Evolutionary conservation across 2,329 filamentous ascomycete species (phyloP), one percentile per base, ranked within the genome.

Genomic region (Chaetomium globosum): DNA sequence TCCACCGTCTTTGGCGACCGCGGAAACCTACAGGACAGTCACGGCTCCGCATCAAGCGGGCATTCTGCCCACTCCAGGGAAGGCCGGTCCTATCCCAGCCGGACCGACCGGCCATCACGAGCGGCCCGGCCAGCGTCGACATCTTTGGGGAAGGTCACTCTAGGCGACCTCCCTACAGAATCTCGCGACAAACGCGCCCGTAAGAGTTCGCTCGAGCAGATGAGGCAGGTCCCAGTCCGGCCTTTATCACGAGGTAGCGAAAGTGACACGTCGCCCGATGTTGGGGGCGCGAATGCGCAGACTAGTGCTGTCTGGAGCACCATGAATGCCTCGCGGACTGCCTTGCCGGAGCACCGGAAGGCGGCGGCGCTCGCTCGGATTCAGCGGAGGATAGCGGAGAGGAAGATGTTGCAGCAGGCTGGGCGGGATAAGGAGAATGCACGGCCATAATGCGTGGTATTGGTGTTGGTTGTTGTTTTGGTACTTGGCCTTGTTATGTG

Each of bases 301-400:
- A 67, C 62, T 43, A 75, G 74, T 51, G 67, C 70, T 33, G 72
- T 78, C 31, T 73, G 76, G 59, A 67, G 75, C 31, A 64, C 60
- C 7, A 76, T 73, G 26, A 81, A 80, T 59, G 74, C 77, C 5
- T 77, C 80, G 4, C 80, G 79, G 65, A 78, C 79, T 26, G 75
- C 74, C 2, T 71, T 87, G 13, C 78, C 84, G 9, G 80, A 82
- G 3, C 82, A 84, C 59, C 78, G 85, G 39, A 78, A 79, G 54
- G 81, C 83, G 7, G 84, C 84, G 1, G 85, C 83, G 12, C 77
- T 85, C 59, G 85, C 83, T 51, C 77, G 84, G 8, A 80, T 87
- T 16, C 81, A 85, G 73, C 79, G 81, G 73, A 80, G 83, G 71
- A 81, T 80, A 72, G 79, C 80, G n/a, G 80, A 85, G 73, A 82